These are phyloP conservation scores for Mikania micrantha DNA, from an alignment of 129 eudicot genomes.

Conservation along the genomic window DNA sequence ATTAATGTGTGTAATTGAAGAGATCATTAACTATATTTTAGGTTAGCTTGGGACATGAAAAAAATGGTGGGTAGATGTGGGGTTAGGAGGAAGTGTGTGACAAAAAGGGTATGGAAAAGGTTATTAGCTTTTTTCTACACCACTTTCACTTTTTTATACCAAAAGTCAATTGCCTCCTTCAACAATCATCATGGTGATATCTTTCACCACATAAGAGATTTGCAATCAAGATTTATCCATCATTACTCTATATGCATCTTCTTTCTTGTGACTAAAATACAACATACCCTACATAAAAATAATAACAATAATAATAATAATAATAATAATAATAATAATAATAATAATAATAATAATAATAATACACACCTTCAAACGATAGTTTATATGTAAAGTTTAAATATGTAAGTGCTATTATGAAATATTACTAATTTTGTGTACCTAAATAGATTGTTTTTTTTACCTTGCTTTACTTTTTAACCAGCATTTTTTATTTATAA, in stretches of 20 bases:
- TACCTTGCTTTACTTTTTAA: no score
- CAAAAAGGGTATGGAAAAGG: slow-evolving; percentile 53
- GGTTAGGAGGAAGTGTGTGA: slow-evolving; percentile 33
- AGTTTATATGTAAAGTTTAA: neutral
- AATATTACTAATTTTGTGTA: neutral
- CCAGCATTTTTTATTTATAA: no score
- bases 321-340: neutral
- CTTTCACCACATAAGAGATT: slow-evolving; percentile 54
- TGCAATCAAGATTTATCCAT: slow-evolving; percentile 72
- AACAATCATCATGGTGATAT: slow-evolving; percentile 46
- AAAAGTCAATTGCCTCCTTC: slow-evolving; percentile 63
- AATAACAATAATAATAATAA: neutral
- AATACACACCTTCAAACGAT: no score
- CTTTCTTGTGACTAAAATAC: slow-evolving; percentile 28
- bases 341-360: no score
- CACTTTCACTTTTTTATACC: slow-evolving; percentile 32
- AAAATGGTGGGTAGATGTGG: slow-evolving; percentile 47
- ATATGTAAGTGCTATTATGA: neutral
- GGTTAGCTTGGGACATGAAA: slow-evolving; percentile 52
- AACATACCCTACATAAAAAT: slow-evolving; percentile 22
- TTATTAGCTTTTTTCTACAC: slow-evolving; percentile 46
- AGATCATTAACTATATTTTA: slow-evolving; percentile 58
- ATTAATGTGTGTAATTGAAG: slow-evolving; percentile 75
- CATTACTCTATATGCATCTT: slow-evolving; percentile 47
- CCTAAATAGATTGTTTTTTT: no score